Evolutionary conservation across 441 rosid species (phyloP).

Genomic region (Rhodomyrtus psidioides): DNA sequence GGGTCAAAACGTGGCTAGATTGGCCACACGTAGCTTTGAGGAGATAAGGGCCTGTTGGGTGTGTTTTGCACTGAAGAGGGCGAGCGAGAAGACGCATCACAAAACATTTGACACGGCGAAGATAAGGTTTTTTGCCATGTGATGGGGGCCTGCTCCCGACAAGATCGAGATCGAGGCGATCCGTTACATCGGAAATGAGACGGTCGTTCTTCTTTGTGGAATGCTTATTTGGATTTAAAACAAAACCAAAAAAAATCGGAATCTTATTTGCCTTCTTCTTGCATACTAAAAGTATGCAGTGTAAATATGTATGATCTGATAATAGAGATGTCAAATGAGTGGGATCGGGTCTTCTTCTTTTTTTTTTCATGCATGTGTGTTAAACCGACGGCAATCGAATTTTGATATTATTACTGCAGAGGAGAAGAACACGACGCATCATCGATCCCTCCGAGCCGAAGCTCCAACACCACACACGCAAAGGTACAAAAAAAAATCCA

Average conservation of each 20-base stretch:
- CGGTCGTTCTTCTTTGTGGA: neutral
- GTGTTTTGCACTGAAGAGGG: constrained; percentile 4
- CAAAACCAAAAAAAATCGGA: neutral
- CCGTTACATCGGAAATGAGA: neutral
- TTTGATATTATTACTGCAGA: neutral
- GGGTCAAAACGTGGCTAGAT: constrained; percentile 18
- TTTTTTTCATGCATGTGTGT: neutral
- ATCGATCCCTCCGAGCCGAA: neutral
- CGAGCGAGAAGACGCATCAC: constrained; percentile 7
- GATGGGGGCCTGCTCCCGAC: constrained; percentile 2
- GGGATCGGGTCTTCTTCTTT: too few species aligned
- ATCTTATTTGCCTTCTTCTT: neutral
- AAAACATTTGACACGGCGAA: neutral
- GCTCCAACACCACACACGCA: neutral
- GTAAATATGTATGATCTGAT: neutral
- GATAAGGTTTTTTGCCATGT: constrained; percentile 7
- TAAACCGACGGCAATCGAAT: neutral
- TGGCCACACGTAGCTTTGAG: neutral
- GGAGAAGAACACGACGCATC: neutral
- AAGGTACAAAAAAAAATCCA: neutral
- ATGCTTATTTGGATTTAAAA: neutral
- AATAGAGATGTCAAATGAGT: too few species aligned
- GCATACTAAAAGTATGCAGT: neutral
- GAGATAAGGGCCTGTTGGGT: constrained; percentile 28
- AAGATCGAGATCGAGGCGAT: neutral